Conservation (phyloP, 495 filamentous ascomycete species). For the Wilcoxina mikolae region DNA sequence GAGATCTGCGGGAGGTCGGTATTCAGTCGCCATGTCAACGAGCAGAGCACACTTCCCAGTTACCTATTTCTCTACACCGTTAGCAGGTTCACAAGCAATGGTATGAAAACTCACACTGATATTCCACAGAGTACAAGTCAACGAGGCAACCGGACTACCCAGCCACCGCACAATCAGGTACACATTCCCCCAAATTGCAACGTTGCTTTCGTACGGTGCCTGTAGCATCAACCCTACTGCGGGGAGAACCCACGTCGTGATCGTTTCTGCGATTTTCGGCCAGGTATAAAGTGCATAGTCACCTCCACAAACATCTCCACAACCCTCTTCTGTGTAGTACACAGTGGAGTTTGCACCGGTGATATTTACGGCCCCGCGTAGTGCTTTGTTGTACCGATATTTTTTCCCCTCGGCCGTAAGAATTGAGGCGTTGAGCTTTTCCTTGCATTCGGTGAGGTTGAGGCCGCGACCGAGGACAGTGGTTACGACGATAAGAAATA, state of each 20-base stretch:
- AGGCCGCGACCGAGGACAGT: too few relatives aligned
- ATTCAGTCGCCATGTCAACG: slow-evolving; percentile 33
- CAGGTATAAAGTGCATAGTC: slow-evolving; percentile 28
- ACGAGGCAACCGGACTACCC: slow-evolving; percentile 31
- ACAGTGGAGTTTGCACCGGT: too few relatives aligned
- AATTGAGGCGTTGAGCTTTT: too few relatives aligned
- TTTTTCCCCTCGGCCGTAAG: too few relatives aligned
- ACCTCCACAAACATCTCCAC: slow-evolving; percentile 22
- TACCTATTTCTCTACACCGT: slow-evolving; percentile 15
- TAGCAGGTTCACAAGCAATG: not conserved
- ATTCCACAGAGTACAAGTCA: slow-evolving; percentile 36
- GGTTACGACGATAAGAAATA: too few relatives aligned
- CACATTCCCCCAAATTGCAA: slow-evolving; percentile 28
- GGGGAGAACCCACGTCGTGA: slow-evolving; percentile 37
- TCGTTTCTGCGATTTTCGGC: slow-evolving; percentile 28
- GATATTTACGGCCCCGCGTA: too few relatives aligned
- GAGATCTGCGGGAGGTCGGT: slow-evolving; percentile 10
- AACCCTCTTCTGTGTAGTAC: too few relatives aligned
- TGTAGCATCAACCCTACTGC: slow-evolving; percentile 35
- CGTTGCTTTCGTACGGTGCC: slow-evolving; percentile 36
- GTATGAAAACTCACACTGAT: slow-evolving; percentile 23
- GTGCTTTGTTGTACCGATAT: too few relatives aligned
- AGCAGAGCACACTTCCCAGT: slow-evolving; percentile 35
- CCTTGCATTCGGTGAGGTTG: too few relatives aligned
- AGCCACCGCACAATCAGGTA: slow-evolving; percentile 31